Conservation (phyloP, 768 basidiomycete genomes). For the Ephemerocybe angulata region DNA sequence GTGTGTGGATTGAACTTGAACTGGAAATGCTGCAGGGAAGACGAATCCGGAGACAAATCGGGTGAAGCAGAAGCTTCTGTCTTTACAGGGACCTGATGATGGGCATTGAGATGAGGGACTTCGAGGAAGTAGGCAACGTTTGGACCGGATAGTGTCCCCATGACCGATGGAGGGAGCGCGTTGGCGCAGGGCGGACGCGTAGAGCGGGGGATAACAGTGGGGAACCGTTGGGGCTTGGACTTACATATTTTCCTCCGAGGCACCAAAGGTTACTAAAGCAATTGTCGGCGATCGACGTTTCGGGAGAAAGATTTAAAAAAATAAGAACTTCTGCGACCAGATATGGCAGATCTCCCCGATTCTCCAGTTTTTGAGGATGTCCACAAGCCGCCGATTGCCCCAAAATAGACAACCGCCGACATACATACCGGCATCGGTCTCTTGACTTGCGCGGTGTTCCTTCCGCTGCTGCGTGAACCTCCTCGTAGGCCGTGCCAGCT, state of each 20-base stretch:
- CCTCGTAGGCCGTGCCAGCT: too few species aligned
- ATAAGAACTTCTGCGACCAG: not conserved
- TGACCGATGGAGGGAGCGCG: constrained; percentile 13
- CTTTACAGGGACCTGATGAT: constrained; percentile 30
- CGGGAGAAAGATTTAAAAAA: constrained; percentile 3
- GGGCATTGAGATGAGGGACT: constrained; percentile 10
- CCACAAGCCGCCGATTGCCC: too few species aligned
- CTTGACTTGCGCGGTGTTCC: too few species aligned
- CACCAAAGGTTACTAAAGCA: constrained; percentile 1
- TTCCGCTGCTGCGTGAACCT: too few species aligned
- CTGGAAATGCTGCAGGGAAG: constrained; percentile 34
- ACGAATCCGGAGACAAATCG: constrained; percentile 33
- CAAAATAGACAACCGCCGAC: too few species aligned
- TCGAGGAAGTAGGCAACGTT: constrained; percentile 20
- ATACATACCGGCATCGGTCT: too few species aligned
- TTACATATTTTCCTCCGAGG: constrained; percentile 7
- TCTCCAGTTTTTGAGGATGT: too few species aligned
- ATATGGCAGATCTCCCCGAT: constrained; percentile 1
- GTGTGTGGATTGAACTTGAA: constrained; percentile 32
- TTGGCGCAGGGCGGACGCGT: constrained; percentile 1
- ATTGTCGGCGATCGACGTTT: constrained; percentile 9
- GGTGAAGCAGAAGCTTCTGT: constrained; percentile 42
- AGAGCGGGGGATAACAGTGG: constrained; percentile 3
- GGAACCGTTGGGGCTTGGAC: not conserved
- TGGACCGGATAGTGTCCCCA: constrained; percentile 20